Conservation (phyloP, 192 early-diverging fungal species). For the Chytriomyces hyalinus region DNA sequence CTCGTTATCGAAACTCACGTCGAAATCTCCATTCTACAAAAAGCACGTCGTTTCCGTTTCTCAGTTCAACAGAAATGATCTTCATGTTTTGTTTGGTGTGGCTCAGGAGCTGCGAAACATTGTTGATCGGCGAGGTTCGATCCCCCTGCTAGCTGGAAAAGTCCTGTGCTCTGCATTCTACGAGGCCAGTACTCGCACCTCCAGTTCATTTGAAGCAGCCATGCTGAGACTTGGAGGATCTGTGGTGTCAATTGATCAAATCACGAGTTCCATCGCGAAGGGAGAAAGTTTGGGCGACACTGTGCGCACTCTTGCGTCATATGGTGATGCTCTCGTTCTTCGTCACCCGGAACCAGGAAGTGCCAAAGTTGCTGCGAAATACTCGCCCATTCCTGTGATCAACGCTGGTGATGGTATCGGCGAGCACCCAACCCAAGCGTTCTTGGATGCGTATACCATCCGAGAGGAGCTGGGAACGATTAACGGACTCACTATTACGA, state of each 20-base stretch:
- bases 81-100: slow-evolving; percentile 93
- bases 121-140: slow-evolving; percentile 86
- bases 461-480: slow-evolving; percentile 91
- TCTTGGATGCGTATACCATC: slow-evolving; percentile 95
- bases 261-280: slow-evolving; percentile 90
- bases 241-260: slow-evolving; percentile 83
- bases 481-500: slow-evolving; percentile 91
- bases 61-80: slow-evolving; percentile 90
- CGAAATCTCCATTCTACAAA: slow-evolving; percentile 84
- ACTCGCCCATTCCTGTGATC: slow-evolving; percentile 89
- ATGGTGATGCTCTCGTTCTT: slow-evolving; percentile 90
- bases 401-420: slow-evolving; percentile 97
- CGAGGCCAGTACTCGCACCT: slow-evolving; percentile 95
- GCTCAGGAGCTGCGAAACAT: slow-evolving; percentile 96
- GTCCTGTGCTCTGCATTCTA: slow-evolving; percentile 95
- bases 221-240: slow-evolving; percentile 91
- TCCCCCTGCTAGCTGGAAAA: slow-evolving; percentile 86
- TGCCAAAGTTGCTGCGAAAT: slow-evolving; percentile 81
- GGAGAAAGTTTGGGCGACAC: slow-evolving; percentile 95
- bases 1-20: slow-evolving; percentile 59
- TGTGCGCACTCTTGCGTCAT: slow-evolving; percentile 89
- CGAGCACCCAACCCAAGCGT: slow-evolving; percentile 98
- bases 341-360: slow-evolving; percentile 92
- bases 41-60: slow-evolving; percentile 92
- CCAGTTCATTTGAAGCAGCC: slow-evolving; percentile 91